Conservation (phyloP, 2,329 filamentous ascomycete genomes). For the Colletotrichum cuscutae region DNA sequence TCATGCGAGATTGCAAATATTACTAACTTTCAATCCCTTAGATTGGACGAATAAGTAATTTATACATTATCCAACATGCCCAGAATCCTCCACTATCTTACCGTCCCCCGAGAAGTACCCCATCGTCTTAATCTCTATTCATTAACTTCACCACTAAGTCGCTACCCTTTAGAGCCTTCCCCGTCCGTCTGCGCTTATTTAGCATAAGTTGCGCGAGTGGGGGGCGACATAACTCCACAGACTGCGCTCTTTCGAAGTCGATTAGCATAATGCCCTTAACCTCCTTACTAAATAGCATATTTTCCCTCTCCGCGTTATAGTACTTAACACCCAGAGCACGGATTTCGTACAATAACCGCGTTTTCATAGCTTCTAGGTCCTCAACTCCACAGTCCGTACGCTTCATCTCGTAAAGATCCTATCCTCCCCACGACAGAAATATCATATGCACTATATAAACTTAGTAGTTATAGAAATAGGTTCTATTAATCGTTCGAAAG, state of each 20-base stretch:
- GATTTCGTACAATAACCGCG: slow-evolving; percentile 37
- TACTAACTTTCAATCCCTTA: background rate
- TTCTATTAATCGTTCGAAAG: slow-evolving; percentile 44
- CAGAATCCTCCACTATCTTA: background rate
- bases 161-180: background rate
- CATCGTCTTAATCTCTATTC: background rate
- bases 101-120: background rate
- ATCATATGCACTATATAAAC: slow-evolving; percentile 46
- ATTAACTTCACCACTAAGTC: background rate
- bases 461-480: slow-evolving; percentile 45
- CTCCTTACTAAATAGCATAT: slow-evolving; percentile 42
- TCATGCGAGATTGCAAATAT: too few relatives aligned
- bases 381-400: background rate
- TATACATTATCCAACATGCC: background rate
- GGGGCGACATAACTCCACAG: slow-evolving; percentile 36
- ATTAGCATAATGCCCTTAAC: slow-evolving; percentile 42
- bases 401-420: background rate
- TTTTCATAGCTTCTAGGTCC: slow-evolving; percentile 28
- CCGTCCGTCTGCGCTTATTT: slow-evolving; percentile 36
- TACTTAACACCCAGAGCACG: slow-evolving; percentile 42
- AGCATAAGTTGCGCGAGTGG: slow-evolving; percentile 37
- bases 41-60: background rate
- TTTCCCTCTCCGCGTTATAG: slow-evolving; percentile 38
- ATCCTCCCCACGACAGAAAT: slow-evolving; percentile 49
- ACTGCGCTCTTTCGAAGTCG: slow-evolving; percentile 44